Base-by-base conservation (phyloP, 805 yeast genomes). In the Cyberlindnera maritima region DNA sequence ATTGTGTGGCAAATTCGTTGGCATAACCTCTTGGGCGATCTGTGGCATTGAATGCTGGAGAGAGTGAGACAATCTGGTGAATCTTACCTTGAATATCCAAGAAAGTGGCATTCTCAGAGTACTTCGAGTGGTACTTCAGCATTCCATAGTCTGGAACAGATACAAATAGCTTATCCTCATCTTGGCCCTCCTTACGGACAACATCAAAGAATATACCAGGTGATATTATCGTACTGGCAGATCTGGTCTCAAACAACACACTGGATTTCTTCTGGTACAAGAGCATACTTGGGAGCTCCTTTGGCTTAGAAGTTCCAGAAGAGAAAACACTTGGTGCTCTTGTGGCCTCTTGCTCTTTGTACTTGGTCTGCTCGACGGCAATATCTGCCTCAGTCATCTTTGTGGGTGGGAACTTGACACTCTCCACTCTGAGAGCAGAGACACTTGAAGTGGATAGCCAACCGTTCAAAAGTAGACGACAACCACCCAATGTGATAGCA, bases 151-250 rank as follows among this genome's bases (percentile, higher is more conserved):
- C 97, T 8, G 94, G 85, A 9, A 89, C 84, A 39, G 92, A 75
- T 3, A 85, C 83, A 63, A 86, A 89, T 19, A 88, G 65, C 45
- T 76, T 75, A 49, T 77, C 66, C n/a, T 64, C 60, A 14, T 53
- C 42, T 2, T 44, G 17, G 8, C 49, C 56, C 15, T 53, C 54
- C 40, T 61, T 61, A 11, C 50, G 69, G 43, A 78, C 76, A 12
- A 84, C 86, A 34, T 88, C 84, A 50, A 91, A 74, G 58, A 82
- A 91, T 3, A 89, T 82, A n/a, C 96, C 96, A 0, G 97, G 96
- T 18, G 95, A 81, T 26, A 88, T 71, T 12, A 91, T 71, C 28
- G 78, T 74, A 21, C 86, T 74, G 11, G 80, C 70, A 35, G 76
- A 70, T 23, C 85, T 74, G 38, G 84, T 77, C 49, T 75, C 77